A percentile compares a stretch with the other conserved stretches of the same genome.
These are phyloP conservation scores for Dendrobium catenatum DNA, from an alignment of 106 monocot genomes.

Conservation along the genomic window DNA sequence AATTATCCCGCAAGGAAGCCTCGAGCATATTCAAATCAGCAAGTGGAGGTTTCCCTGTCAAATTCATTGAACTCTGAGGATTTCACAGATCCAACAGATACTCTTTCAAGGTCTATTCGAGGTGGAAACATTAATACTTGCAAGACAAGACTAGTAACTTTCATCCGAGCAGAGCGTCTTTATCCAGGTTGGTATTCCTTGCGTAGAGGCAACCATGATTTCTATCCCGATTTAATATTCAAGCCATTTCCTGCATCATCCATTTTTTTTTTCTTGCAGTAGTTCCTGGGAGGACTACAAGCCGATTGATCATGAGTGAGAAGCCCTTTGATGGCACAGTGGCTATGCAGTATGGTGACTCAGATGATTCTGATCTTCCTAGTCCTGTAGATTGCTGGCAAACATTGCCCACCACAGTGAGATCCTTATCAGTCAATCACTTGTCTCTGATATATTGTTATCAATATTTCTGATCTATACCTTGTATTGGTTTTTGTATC, in stretches of 20 bases:
- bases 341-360: constrained; percentile 56
- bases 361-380: constrained; percentile 47
- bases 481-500: background rate
- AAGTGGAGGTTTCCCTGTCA: constrained; percentile 27
- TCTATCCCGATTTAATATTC: background rate
- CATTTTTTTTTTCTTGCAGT: constrained; percentile 4
- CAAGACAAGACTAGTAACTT: constrained; percentile 48
- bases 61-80: constrained; percentile 44
- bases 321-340: constrained; percentile 68
- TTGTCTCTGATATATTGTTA: background rate
- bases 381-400: constrained; percentile 27
- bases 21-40: constrained; percentile 14
- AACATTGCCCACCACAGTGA: constrained; percentile 60
- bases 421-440: constrained; percentile 10
- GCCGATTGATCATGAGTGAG: constrained; percentile 47
- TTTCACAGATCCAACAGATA: constrained; percentile 26
- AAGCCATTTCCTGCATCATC: background rate
- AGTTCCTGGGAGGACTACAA: constrained; percentile 12
- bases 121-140: constrained; percentile 58
- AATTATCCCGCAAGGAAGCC: constrained; percentile 38
- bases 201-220: background rate
- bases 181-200: constrained; percentile 50
- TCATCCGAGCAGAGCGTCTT: constrained; percentile 19
- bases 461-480: background rate
- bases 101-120: constrained; percentile 68